A percentile compares a stretch with the other conserved stretches of the same genome.
phyloP scores from a whole-genome alignment of 306 rosid genomes.

The Gastrolobium villosum region DNA sequence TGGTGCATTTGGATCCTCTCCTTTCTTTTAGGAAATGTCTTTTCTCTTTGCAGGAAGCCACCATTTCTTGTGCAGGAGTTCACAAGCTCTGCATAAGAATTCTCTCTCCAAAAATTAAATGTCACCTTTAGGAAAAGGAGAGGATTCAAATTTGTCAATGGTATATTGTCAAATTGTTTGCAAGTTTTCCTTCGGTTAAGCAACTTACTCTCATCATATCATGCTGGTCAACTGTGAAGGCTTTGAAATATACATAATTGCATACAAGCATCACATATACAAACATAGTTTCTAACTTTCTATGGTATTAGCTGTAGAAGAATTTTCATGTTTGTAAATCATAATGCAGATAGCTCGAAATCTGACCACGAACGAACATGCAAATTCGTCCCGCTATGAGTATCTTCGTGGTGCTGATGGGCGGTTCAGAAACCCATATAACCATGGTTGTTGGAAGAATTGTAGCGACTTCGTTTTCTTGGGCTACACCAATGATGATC shows the following conservation, averaged over 20 bases:
- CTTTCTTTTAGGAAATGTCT: not conserved
- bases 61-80: not conserved
- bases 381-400: conserved; percentile 77
- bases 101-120: conserved; percentile 14
- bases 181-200: conserved; percentile 5
- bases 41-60: not conserved
- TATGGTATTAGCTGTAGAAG: conserved; percentile 17
- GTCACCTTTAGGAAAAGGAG: conserved; percentile 34
- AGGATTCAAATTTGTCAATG: conserved; percentile 1
- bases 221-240: conserved; percentile 11
- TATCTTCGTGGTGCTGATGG: conserved; percentile 93
- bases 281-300: not conserved
- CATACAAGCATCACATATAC: conserved; percentile 29
- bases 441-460: conserved; percentile 84
- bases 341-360: conserved; percentile 87
- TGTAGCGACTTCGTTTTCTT: conserved; percentile 76
- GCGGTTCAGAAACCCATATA: conserved; percentile 81
- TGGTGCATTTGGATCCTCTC: not conserved
- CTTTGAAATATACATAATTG: conserved; percentile 21
- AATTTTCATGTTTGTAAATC: conserved; percentile 40
- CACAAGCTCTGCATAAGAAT: conserved; percentile 5
- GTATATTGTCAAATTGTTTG: conserved; percentile 7
- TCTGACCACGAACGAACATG: conserved; percentile 87
- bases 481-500: conserved; percentile 75
- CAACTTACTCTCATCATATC: not conserved